These are phyloP conservation scores for Leucogyrophana mollusca DNA, from an alignment of 768 basidiomycete species.

Conservation along the genomic window DNA sequence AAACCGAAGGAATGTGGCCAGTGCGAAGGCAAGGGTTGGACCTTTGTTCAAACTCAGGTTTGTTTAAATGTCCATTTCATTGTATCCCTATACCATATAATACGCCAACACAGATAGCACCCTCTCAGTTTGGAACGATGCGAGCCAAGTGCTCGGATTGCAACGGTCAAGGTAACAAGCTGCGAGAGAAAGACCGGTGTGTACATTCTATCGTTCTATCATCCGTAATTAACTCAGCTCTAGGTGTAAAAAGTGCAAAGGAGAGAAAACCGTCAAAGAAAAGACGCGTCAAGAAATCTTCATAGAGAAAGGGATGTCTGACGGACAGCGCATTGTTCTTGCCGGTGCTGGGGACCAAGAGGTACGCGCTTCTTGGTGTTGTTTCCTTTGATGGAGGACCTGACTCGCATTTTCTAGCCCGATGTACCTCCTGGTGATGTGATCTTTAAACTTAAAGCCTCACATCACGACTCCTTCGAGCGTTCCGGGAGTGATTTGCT, in stretches of 20 bases:
- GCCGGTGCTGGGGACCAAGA: conserved; percentile 91
- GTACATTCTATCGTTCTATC: conserved; percentile 18
- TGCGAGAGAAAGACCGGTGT: conserved; percentile 84
- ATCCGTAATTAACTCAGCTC: background rate
- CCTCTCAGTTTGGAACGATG: conserved; percentile 47
- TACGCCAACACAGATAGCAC: conserved; percentile 33
- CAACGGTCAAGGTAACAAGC: conserved; percentile 62
- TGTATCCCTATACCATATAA: background rate
- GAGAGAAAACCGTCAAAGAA: conserved; percentile 77
- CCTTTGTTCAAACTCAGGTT: conserved; percentile 55
- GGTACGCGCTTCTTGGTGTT: conserved; percentile 51
- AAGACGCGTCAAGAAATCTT: conserved; percentile 88
- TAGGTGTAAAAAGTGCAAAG: conserved; percentile 97
- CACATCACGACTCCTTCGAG: conserved; percentile 77
- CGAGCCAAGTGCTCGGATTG: conserved; percentile 68
- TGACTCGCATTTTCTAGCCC: conserved; percentile 52
- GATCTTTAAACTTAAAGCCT: conserved; percentile 71
- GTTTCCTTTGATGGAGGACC: conserved; percentile 5
- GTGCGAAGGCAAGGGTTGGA: conserved; percentile 87
- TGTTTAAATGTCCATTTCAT: conserved; percentile 23
- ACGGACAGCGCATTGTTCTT: conserved; percentile 82
- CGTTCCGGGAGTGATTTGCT: conserved; percentile 80
- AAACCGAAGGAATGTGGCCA: conserved; percentile 79
- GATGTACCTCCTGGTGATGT: conserved; percentile 88
- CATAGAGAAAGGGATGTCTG: conserved; percentile 83